Evolutionary conservation across 257 asterid species (phyloP).

Genomic region (Solanum virginianum): DNA sequence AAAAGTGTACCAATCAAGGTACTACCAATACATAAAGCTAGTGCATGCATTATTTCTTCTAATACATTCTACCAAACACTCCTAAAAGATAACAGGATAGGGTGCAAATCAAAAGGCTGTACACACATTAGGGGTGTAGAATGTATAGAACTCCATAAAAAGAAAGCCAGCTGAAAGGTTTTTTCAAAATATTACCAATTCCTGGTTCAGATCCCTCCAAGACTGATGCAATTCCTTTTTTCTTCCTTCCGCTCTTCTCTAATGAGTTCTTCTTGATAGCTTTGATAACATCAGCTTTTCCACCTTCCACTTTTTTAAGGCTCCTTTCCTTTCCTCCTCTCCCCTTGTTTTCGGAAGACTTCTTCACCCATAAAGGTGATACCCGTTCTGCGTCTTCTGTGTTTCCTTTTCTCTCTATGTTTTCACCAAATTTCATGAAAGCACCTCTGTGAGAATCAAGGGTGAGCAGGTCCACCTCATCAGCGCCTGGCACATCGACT

Average conservation of each 20-base stretch:
- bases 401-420: slow-evolving; percentile 11
- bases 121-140: not conserved
- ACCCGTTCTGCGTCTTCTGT: not conserved
- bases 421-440: slow-evolving; percentile 5
- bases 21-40: no score
- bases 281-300: not conserved
- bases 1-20: no score
- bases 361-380: slow-evolving; percentile 6
- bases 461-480: slow-evolving; percentile 12
- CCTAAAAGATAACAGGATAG: not conserved
- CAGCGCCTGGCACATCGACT: slow-evolving; percentile 6
- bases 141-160: not conserved
- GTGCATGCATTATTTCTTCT: no score
- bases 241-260: not conserved
- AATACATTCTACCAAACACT: no score
- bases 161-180: not conserved
- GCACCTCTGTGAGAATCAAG: slow-evolving; percentile 5
- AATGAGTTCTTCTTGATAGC: slow-evolving; percentile 2
- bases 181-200: slow-evolving; percentile 28
- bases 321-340: not conserved
- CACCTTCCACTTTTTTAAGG: slow-evolving; percentile 8
- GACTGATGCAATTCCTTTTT: not conserved
- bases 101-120: not conserved
- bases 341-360: not conserved
- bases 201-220: slow-evolving; percentile 19